Evolutionary conservation across 192 early-diverging fungal species (phyloP).

Genomic region (Coemansia sp.): DNA sequence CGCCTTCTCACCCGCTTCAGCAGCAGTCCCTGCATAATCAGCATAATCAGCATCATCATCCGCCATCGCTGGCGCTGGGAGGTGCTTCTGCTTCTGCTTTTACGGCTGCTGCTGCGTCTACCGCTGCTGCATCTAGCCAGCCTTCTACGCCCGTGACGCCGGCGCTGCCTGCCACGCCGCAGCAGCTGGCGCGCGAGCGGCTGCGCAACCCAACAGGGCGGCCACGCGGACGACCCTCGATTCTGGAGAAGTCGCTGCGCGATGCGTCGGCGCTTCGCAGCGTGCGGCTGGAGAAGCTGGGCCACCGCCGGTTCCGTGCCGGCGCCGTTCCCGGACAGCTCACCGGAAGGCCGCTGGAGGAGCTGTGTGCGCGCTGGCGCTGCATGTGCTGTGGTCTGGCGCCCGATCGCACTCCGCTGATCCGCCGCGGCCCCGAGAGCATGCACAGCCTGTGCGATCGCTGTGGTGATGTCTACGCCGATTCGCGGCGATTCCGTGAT

Average conservation of each 20-base stretch:
- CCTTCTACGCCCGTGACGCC: constrained; percentile 15
- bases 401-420: constrained; percentile 46
- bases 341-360: constrained; percentile 39
- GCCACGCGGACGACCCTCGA: constrained; percentile 49
- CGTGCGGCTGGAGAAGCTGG: constrained; percentile 3
- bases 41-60: too few relatives aligned
- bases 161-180: constrained; percentile 9
- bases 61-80: too few relatives aligned
- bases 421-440: constrained; percentile 46
- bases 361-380: constrained; percentile 42
- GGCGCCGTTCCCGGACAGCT: constrained; percentile 39
- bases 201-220: constrained; percentile 51
- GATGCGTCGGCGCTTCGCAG: constrained; percentile 33
- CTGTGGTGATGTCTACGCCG: constrained; percentile 31
- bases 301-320: neutral
- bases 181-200: constrained; percentile 30
- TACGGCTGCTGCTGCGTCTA: neutral
- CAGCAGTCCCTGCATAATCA: too few relatives aligned
- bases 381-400: constrained; percentile 50
- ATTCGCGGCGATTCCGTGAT: constrained; percentile 18
- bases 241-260: constrained; percentile 51
- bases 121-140: neutral
- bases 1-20: neutral
- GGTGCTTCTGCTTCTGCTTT: neutral
- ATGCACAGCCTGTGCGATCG: constrained; percentile 53